phyloP scores from a whole-genome alignment of 2,329 filamentous ascomycete species.

The Fusarium drepaniforme region DNA sequence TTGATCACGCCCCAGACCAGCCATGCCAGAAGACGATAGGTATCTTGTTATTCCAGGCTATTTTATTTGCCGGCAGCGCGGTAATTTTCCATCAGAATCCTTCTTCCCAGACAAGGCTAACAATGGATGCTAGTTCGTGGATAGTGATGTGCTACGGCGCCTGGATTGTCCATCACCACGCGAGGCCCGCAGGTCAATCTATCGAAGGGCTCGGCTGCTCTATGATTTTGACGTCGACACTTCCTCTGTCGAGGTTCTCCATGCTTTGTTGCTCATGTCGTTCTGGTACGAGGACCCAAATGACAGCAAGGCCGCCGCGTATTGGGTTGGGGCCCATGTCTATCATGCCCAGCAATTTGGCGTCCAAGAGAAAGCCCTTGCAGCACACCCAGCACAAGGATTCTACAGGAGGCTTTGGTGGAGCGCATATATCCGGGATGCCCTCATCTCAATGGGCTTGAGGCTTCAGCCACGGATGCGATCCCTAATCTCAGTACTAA shows the following conservation, averaged over 20 bases:
- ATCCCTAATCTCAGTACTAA: not conserved
- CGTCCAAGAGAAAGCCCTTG: not conserved
- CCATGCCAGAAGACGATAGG: not conserved
- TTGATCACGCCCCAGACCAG: not conserved
- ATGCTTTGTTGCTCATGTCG: not conserved
- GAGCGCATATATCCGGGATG: not conserved
- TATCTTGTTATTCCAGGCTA: not conserved
- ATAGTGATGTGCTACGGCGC: not conserved
- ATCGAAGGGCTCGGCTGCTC: not conserved
- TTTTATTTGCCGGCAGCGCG: not conserved
- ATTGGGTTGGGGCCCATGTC: not conserved
- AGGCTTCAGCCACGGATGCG: not conserved
- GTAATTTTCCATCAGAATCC: not conserved
- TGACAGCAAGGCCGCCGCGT: not conserved
- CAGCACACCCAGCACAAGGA: not conserved
- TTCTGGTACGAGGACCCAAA: not conserved
- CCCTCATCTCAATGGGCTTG: not conserved
- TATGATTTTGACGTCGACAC: not conserved
- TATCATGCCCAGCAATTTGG: not conserved
- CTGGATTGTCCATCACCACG: not conserved
- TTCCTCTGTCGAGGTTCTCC: not conserved
- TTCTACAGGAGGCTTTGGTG: not conserved
- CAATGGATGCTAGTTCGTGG: not conserved
- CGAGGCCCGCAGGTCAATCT: not conserved
- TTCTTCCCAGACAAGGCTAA: not conserved